Conservation (phyloP, 192 early-diverging fungal species). For the Backusella tuberculispora region DNA sequence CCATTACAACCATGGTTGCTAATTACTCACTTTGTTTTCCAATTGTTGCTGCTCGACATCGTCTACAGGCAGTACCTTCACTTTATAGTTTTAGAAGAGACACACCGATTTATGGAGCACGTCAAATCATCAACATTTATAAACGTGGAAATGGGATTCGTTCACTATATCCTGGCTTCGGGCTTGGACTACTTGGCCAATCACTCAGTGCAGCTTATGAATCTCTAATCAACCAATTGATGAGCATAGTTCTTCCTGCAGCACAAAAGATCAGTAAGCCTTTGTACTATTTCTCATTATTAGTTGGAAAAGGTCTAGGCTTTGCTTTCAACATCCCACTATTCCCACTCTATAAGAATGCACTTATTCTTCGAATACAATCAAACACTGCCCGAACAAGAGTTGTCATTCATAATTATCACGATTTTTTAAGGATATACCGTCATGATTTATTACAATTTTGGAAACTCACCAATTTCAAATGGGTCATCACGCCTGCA, state of each 20-base stretch:
- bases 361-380: conserved; percentile 38
- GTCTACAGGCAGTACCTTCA: conserved; percentile 29
- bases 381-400: conserved; percentile 15
- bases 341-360: conserved; percentile 37
- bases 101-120: conserved; percentile 22
- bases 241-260: neutral
- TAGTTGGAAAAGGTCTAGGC: neutral
- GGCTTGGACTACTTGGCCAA: conserved; percentile 39
- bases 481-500: conserved; percentile 20
- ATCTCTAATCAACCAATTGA: neutral
- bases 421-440: conserved; percentile 26
- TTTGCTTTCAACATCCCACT: conserved; percentile 35
- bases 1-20: conserved; percentile 39
- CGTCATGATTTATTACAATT: conserved; percentile 26
- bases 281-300: neutral
- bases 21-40: conserved; percentile 43
- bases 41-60: conserved; percentile 40
- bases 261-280: neutral
- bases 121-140: neutral
- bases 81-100: conserved; percentile 17
- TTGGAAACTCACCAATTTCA: neutral
- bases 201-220: conserved; percentile 35
- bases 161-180: conserved; percentile 40
- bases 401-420: conserved; percentile 6
- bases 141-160: conserved; percentile 22